A percentile compares a stretch with the other conserved stretches of the same genome.
These are phyloP conservation scores for Letharia lupina DNA, from an alignment of 495 filamentous ascomycete genomes.

Conservation along the genomic window DNA sequence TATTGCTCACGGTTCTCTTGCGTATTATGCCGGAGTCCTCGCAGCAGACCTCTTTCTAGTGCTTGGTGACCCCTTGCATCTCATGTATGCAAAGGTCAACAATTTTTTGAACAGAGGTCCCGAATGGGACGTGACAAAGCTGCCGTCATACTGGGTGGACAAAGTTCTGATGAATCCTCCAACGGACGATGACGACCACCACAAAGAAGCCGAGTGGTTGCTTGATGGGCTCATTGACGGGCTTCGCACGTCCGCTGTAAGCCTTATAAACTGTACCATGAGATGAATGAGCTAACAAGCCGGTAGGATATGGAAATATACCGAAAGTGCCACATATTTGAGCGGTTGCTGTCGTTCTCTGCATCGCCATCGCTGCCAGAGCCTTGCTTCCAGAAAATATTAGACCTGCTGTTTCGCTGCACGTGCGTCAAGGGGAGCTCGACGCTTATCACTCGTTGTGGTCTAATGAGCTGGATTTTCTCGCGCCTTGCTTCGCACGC, in stretches of 20 bases:
- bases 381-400: conserved; percentile 54
- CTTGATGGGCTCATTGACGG: conserved; percentile 66
- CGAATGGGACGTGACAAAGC: conserved; percentile 59
- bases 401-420: conserved; percentile 65
- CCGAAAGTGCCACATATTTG: conserved; percentile 69
- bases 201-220: conserved; percentile 73
- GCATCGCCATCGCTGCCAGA: conserved; percentile 54
- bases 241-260: conserved; percentile 49
- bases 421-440: conserved; percentile 71
- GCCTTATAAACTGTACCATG: conserved; percentile 14
- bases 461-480: conserved; percentile 73
- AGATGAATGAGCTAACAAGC: not conserved
- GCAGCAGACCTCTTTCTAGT: conserved; percentile 60
- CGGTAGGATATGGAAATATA: conserved; percentile 71
- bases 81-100: conserved; percentile 82
- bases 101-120: conserved; percentile 69
- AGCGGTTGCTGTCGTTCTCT: conserved; percentile 65
- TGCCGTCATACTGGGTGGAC: conserved; percentile 66
- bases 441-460: conserved; percentile 76
- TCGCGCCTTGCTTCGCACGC: conserved; percentile 41
- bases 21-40: conserved; percentile 65
- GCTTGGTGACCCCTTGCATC: conserved; percentile 66
- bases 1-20: conserved; percentile 51
- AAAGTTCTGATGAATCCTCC: conserved; percentile 63
- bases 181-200: conserved; percentile 62